Evolutionary conservation across 2,329 filamentous ascomycete genomes (phyloP).

Genomic region (Sphaerostilbella broomeana): DNA sequence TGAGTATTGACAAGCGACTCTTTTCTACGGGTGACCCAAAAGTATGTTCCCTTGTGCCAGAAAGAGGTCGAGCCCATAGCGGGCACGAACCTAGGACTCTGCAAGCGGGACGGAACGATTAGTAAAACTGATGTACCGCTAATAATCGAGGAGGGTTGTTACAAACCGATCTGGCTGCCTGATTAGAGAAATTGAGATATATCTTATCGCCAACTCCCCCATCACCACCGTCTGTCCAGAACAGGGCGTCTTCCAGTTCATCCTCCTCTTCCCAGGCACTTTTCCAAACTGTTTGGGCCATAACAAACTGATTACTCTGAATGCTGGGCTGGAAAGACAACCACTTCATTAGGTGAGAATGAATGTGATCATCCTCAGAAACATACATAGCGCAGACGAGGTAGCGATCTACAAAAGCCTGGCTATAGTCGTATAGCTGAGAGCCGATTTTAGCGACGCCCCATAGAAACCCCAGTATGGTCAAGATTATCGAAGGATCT

Average conservation of each 20-base stretch:
- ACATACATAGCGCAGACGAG: slow-evolving; percentile 49
- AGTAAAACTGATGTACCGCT: not conserved
- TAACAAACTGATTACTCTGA: slow-evolving; percentile 44
- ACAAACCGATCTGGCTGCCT: slow-evolving; percentile 45
- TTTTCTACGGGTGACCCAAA: slow-evolving; percentile 40
- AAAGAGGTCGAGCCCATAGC: slow-evolving; percentile 48
- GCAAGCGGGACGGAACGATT: not conserved
- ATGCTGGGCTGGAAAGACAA: slow-evolving; percentile 47
- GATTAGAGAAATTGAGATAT: slow-evolving; percentile 54
- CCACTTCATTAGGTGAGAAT: slow-evolving; percentile 52
- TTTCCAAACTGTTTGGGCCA: slow-evolving; percentile 48
- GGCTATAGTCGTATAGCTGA: slow-evolving; percentile 30
- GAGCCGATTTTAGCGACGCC: slow-evolving; percentile 32
- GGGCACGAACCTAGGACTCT: slow-evolving; percentile 47
- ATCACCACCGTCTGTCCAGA: slow-evolving; percentile 33
- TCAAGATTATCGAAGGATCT: slow-evolving; percentile 43
- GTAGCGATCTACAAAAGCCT: slow-evolving; percentile 35
- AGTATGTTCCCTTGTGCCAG: slow-evolving; percentile 48
- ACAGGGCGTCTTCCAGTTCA: slow-evolving; percentile 33
- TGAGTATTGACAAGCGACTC: slow-evolving; percentile 33
- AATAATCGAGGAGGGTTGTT: not conserved
- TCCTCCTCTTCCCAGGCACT: slow-evolving; percentile 52
- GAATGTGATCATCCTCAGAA: slow-evolving; percentile 51
- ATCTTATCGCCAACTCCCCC: slow-evolving; percentile 27
- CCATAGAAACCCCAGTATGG: slow-evolving; percentile 42